phyloP scores from a whole-genome alignment of 2,329 filamentous ascomycete species.

The Septoria linicola region DNA sequence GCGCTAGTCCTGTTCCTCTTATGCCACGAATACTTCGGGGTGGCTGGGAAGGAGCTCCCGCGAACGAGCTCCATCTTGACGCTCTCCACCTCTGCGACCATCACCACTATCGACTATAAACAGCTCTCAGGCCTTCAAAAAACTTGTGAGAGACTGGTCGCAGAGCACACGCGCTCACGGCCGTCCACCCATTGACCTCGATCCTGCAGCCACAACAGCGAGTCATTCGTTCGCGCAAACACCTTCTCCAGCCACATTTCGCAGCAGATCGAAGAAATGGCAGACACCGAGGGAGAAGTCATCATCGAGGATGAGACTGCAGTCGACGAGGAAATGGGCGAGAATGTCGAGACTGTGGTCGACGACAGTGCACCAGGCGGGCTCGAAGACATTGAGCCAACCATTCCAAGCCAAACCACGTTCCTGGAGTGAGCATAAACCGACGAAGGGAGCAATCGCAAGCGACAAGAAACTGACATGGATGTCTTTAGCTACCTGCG shows the following conservation, averaged over 20 bases:
- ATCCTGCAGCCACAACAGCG: too few relatives aligned
- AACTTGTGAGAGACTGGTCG: too few relatives aligned
- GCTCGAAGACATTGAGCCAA: constrained; percentile 47
- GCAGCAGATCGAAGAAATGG: constrained; percentile 28
- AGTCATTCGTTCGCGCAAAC: too few relatives aligned
- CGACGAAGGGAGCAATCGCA: neutral
- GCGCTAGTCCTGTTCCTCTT: too few relatives aligned
- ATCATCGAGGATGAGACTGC: constrained; percentile 38
- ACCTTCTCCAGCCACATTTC: neutral
- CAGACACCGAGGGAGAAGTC: constrained; percentile 35
- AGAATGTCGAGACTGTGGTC: constrained; percentile 32
- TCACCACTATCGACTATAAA: too few relatives aligned
- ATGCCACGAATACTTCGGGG: too few relatives aligned
- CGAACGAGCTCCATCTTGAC: too few relatives aligned
- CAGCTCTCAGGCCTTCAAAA: too few relatives aligned
- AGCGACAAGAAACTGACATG: neutral
- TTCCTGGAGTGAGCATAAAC: constrained; percentile 48
- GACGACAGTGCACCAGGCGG: constrained; percentile 39
- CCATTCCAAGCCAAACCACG: constrained; percentile 41
- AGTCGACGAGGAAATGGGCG: constrained; percentile 53
- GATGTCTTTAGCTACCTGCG: constrained; percentile 45
- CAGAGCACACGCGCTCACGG: too few relatives aligned
- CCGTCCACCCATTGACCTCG: too few relatives aligned
- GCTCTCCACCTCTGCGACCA: too few relatives aligned
- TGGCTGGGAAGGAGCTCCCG: too few relatives aligned